These are phyloP conservation scores for Stephania japonica DNA, from an alignment of 164 flowering plant genomes.

Conservation along the genomic window DNA sequence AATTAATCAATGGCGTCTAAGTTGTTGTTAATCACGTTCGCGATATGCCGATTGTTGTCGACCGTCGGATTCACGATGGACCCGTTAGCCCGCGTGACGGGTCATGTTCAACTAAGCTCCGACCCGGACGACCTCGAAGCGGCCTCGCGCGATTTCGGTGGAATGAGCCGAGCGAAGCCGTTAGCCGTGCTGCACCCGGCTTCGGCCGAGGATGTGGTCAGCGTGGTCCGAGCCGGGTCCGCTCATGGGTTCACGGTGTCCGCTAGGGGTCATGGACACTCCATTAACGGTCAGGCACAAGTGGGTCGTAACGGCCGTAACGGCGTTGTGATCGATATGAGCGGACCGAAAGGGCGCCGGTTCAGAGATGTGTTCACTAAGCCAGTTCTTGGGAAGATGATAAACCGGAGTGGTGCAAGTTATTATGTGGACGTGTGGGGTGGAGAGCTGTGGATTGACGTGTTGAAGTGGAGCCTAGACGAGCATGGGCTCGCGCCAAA, in stretches of 20 bases:
- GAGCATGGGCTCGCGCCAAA: constrained; percentile 70
- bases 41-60: constrained; percentile 42
- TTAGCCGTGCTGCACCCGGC: constrained; percentile 65
- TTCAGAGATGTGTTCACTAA: background rate
- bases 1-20: background rate
- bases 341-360: constrained; percentile 16
- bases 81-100: constrained; percentile 38
- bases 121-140: constrained; percentile 37
- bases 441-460: constrained; percentile 93
- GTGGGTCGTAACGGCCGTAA: constrained; percentile 26
- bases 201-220: constrained; percentile 49
- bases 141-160: constrained; percentile 69
- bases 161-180: constrained; percentile 41
- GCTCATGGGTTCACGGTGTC: constrained; percentile 50
- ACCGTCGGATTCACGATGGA: constrained; percentile 54
- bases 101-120: constrained; percentile 45
- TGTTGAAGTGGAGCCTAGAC: constrained; percentile 47
- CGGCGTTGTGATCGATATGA: constrained; percentile 80
- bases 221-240: constrained; percentile 42
- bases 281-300: constrained; percentile 90
- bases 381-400: background rate
- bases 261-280: constrained; percentile 92
- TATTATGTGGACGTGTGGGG: constrained; percentile 90
- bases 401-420: constrained; percentile 16
- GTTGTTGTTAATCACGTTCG: constrained; percentile 34